Conservation (phyloP, 495 filamentous ascomycete genomes). For the Thozetella sp. region DNA sequence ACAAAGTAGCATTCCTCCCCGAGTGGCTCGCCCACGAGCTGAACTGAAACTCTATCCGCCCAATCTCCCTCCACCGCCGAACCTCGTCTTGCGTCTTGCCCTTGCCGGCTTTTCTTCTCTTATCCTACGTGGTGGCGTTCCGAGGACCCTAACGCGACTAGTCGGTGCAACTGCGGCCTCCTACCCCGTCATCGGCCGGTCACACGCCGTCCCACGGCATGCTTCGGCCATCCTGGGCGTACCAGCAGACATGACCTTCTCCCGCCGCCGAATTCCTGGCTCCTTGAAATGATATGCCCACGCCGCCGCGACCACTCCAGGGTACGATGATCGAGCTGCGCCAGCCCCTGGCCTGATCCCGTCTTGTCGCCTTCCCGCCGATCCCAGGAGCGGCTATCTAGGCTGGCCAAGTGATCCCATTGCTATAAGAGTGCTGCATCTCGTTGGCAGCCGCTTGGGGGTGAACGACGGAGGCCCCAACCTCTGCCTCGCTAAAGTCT, state of each 20-base stretch:
- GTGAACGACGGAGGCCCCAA: too few relatives aligned
- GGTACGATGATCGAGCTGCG: not conserved
- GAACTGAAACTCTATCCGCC: not conserved
- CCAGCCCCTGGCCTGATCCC: not conserved
- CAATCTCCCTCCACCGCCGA: too few relatives aligned
- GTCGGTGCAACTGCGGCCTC: not conserved
- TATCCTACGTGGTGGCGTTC: too few relatives aligned
- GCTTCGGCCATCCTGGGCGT: not conserved
- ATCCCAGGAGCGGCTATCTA: not conserved
- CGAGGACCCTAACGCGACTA: too few relatives aligned
- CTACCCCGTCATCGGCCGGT: not conserved
- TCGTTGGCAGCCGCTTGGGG: not conserved
- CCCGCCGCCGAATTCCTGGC: not conserved
- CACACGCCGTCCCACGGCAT: not conserved
- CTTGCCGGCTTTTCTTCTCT: too few relatives aligned
- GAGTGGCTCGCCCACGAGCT: not conserved
- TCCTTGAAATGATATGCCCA: not conserved
- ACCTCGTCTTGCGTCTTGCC: too few relatives aligned
- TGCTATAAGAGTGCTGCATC: not conserved
- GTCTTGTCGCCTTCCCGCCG: not conserved
- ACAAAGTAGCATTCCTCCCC: constrained; percentile 1
- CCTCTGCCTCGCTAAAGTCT: too few relatives aligned
- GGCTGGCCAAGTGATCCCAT: not conserved
- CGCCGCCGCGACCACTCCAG: not conserved
- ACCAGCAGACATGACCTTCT: not conserved